phyloP scores from a whole-genome alignment of 257 asterid species.

The Misopates orontium region DNA sequence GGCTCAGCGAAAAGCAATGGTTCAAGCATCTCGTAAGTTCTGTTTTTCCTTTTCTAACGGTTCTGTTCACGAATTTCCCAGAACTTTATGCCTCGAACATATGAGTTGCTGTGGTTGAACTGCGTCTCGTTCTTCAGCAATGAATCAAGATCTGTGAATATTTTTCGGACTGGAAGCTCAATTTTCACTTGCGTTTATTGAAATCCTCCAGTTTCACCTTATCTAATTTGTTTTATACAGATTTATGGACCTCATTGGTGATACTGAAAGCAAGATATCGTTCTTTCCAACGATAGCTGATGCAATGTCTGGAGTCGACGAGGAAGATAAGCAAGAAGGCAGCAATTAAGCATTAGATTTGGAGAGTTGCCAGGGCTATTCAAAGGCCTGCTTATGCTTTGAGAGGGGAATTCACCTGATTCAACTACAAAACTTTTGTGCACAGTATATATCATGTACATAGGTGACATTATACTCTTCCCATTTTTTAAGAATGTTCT shows the following conservation, averaged over 20 bases:
- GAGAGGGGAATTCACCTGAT: constrained; percentile 57
- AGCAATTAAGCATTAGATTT: constrained; percentile 63
- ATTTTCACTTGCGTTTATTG: too few relatives aligned
- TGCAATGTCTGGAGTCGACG: constrained; percentile 38
- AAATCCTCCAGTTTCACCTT: too few relatives aligned
- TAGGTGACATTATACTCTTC: too few relatives aligned
- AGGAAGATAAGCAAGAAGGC: constrained; percentile 36
- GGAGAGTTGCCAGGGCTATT: constrained; percentile 82
- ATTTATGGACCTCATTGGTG: constrained; percentile 76
- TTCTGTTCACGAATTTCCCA: too few relatives aligned
- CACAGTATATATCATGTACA: not conserved
- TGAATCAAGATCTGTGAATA: not conserved
- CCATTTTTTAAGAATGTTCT: too few relatives aligned
- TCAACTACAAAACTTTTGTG: not conserved
- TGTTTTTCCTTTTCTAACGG: not conserved
- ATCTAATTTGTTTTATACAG: constrained; percentile 34
- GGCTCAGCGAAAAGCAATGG: constrained; percentile 71
- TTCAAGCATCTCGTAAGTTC: constrained; percentile 83
- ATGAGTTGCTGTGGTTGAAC: too few relatives aligned
- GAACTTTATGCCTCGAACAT: too few relatives aligned
- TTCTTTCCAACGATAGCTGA: constrained; percentile 81
- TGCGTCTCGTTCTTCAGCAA: not conserved
- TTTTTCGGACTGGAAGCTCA: not conserved
- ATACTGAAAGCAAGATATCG: constrained; percentile 41
- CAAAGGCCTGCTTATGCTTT: constrained; percentile 62